These are phyloP conservation scores for Blepharisma undulans DNA, from an alignment of 169 alveolate species.

Conservation along the genomic window DNA sequence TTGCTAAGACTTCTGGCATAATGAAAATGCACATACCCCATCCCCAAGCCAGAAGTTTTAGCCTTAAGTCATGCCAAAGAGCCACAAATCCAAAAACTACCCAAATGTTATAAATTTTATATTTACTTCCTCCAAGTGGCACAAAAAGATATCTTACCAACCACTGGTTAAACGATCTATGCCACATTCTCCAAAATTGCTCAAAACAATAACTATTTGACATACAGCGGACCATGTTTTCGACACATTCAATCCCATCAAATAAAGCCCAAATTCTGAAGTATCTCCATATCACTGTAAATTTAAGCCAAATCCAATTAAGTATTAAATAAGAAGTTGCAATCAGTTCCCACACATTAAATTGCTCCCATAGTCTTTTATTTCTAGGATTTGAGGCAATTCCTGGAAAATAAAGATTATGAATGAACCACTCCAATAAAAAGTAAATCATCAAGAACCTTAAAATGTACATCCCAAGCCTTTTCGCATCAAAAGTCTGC, in stretches of 20 bases:
- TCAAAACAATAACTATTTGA: slow-evolving; percentile 77
- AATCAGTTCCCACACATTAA: slow-evolving; percentile 29
- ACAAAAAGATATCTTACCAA: slow-evolving; percentile 74
- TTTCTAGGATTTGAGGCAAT: slow-evolving; percentile 52
- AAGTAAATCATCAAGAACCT: slow-evolving; percentile 51
- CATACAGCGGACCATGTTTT: slow-evolving; percentile 81
- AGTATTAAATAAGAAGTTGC: slow-evolving; percentile 46
- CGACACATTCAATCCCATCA: slow-evolving; percentile 76
- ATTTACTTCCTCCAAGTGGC: slow-evolving; percentile 73
- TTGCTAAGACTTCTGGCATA: slow-evolving; percentile 67
- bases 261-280: slow-evolving; percentile 74
- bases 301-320: slow-evolving; percentile 76
- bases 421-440: slow-evolving; percentile 62
- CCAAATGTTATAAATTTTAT: slow-evolving; percentile 67
- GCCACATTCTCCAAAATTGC: slow-evolving; percentile 87
- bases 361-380: slow-evolving; percentile 43
- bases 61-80: slow-evolving; percentile 79
- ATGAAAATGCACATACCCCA: slow-evolving; percentile 69
- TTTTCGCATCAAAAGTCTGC: slow-evolving; percentile 38
- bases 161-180: slow-evolving; percentile 81
- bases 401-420: slow-evolving; percentile 56
- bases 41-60: slow-evolving; percentile 79
- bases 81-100: slow-evolving; percentile 81
- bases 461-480: slow-evolving; percentile 51
- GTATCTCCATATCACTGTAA: slow-evolving; percentile 71